Evolutionary conservation across 2,329 filamentous ascomycete species (phyloP).

Genomic region (Chaetomiaceae sp.): DNA sequence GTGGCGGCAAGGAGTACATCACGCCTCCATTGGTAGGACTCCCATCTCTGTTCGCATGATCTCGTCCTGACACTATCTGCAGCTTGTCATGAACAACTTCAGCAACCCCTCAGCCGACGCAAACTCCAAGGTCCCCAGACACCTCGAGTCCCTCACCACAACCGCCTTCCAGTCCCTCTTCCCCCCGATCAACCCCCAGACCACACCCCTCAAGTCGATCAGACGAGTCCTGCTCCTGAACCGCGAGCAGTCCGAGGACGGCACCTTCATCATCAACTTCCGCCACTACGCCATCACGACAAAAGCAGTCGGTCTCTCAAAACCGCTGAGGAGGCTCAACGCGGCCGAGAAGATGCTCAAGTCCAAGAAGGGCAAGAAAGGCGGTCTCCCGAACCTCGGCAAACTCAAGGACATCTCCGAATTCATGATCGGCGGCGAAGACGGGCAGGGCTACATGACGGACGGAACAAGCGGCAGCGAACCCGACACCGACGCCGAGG

Average conservation of each 20-base stretch:
- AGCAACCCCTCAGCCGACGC: conserved; percentile 58
- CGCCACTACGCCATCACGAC: conserved; percentile 95
- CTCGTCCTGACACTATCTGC: conserved; percentile 26
- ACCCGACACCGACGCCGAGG: conserved; percentile 88
- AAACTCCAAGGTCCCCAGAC: conserved; percentile 74
- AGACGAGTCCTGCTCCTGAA: conserved; percentile 86
- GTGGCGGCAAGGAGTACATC: conserved; percentile 78
- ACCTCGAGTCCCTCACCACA: conserved; percentile 87
- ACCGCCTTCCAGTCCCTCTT: conserved; percentile 96
- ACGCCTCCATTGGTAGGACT: conserved; percentile 69
- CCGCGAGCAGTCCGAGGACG: conserved; percentile 62
- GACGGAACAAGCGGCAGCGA: conserved; percentile 85
- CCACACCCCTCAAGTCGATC: conserved; percentile 86
- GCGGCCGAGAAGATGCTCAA: conserved; percentile 75
- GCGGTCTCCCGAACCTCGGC: conserved; percentile 78
- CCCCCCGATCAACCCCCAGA: conserved; percentile 89
- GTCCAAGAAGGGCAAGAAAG: conserved; percentile 58
- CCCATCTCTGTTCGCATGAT: background rate
- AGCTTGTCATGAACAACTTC: conserved; percentile 99
- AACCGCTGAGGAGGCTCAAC: conserved; percentile 76
- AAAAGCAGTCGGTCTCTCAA: conserved; percentile 77
- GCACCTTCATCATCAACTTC: conserved; percentile 77
- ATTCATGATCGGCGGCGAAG: conserved; percentile 81
- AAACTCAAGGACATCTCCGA: conserved; percentile 91
- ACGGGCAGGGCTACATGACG: conserved; percentile 77